A percentile compares a stretch with the other conserved stretches of the same genome.
phyloP scores from a whole-genome alignment of 257 asterid genomes.

The Voacanga thouarsii region DNA sequence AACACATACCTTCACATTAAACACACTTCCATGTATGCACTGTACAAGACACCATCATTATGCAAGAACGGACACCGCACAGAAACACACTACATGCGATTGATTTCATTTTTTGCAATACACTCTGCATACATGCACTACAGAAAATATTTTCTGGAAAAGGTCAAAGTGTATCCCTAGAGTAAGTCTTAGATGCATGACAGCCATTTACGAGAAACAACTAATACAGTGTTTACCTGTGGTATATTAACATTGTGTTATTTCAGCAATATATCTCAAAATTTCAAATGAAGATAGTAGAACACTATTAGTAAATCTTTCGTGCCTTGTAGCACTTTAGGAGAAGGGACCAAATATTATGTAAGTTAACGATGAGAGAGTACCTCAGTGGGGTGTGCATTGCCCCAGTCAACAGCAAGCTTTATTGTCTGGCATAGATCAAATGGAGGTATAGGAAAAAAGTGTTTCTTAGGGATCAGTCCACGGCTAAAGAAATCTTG shows the following conservation, averaged over 20 bases:
- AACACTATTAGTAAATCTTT: too few species aligned
- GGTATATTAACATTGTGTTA: not conserved
- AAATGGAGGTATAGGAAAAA: slow-evolving; percentile 33
- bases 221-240: not conserved
- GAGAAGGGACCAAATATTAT: not conserved
- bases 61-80: not conserved
- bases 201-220: not conserved
- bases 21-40: too few species aligned
- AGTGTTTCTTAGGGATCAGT: slow-evolving; percentile 40
- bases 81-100: not conserved
- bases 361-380: not conserved
- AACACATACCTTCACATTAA: too few species aligned
- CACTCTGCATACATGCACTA: too few species aligned
- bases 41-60: too few species aligned
- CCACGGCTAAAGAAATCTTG: slow-evolving; percentile 72
- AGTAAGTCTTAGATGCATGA: too few species aligned
- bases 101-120: too few species aligned
- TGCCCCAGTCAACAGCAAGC: slow-evolving; percentile 65
- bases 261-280: not conserved
- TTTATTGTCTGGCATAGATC: slow-evolving; percentile 50
- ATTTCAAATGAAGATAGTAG: not conserved
- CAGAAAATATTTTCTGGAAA: not conserved
- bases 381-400: slow-evolving; percentile 47
- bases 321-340: not conserved
- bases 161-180: not conserved